Conservation (phyloP, 1,139 yeast genomes). For the Yamadazyma taylorii region DNA sequence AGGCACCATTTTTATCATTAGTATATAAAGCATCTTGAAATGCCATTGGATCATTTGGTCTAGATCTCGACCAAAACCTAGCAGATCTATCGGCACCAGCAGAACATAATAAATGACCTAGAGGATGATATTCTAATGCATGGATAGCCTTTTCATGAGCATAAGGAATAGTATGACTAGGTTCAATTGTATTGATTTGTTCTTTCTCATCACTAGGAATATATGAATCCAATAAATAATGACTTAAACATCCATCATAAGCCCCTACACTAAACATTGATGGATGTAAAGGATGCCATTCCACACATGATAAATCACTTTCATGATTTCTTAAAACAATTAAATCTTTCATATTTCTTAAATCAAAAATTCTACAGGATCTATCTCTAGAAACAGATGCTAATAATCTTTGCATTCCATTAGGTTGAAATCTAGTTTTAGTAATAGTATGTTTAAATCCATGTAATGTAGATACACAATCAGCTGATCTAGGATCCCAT, state of each 20-base stretch:
- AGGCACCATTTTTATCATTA: conserved; percentile 67
- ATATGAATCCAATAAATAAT: conserved; percentile 65
- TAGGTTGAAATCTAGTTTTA: conserved; percentile 77
- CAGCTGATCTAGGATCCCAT: conserved; percentile 90
- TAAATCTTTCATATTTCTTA: conserved; percentile 79
- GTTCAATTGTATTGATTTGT: conserved; percentile 32
- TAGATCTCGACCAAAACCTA: conserved; percentile 91
- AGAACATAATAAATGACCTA: conserved; percentile 87
- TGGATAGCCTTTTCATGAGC: conserved; percentile 96
- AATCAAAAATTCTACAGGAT: conserved; percentile 83
- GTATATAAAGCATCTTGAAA: conserved; percentile 76
- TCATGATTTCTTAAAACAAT: conserved; percentile 76
- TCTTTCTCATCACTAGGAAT: conserved; percentile 33
- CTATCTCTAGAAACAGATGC: conserved; percentile 90
- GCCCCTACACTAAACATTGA: conserved; percentile 82
- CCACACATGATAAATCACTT: conserved; percentile 78
- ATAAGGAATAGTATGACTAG: conserved; percentile 71
- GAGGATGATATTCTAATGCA: conserved; percentile 87
- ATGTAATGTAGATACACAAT: conserved; percentile 75
- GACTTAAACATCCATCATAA: conserved; percentile 83
- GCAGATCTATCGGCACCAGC: conserved; percentile 94
- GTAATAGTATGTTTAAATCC: conserved; percentile 94
- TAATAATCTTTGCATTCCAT: conserved; percentile 63
- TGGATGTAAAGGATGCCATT: conserved; percentile 93
- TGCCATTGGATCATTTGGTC: conserved; percentile 86